Percentiles rank a stretch among this genome's conserved stretches.
phyloP scores from a whole-genome alignment of 2,329 filamentous ascomycete species.

The Colletotrichum acutatum region DNA sequence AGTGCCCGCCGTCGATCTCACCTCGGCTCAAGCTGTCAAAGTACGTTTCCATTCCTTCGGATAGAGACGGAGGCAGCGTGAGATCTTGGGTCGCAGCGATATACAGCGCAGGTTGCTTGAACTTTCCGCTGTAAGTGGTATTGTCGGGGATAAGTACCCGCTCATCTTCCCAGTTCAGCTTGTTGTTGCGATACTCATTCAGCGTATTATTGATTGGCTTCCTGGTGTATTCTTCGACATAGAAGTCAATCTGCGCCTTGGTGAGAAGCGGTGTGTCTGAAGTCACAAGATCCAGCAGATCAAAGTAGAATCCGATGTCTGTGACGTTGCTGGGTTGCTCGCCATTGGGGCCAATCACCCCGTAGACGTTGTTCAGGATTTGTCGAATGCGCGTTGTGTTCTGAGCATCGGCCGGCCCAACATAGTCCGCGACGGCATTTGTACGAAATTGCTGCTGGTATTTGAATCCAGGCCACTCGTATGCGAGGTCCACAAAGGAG shows the following conservation, averaged over 20 bases:
- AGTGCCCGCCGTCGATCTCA: neutral
- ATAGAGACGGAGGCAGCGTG: neutral
- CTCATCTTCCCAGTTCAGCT: neutral
- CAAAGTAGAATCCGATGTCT: neutral
- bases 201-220: neutral
- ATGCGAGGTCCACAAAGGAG: neutral
- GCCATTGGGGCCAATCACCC: neutral
- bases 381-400: neutral
- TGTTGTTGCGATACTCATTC: neutral
- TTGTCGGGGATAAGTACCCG: neutral
- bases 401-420: neutral
- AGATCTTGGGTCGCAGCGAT: neutral
- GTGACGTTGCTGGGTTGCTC: neutral
- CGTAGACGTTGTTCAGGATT: neutral
- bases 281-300: neutral
- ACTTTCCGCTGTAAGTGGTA: neutral
- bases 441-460: neutral
- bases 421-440: neutral
- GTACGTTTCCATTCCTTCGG: neutral
- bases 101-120: neutral
- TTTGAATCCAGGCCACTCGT: neutral
- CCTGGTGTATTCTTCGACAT: neutral
- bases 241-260: neutral
- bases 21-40: neutral
- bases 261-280: neutral